Evolutionary conservation across 2,329 filamentous ascomycete species (phyloP), one percentile per base, ranked within the genome.

Genomic region (Xylariales sp.): DNA sequence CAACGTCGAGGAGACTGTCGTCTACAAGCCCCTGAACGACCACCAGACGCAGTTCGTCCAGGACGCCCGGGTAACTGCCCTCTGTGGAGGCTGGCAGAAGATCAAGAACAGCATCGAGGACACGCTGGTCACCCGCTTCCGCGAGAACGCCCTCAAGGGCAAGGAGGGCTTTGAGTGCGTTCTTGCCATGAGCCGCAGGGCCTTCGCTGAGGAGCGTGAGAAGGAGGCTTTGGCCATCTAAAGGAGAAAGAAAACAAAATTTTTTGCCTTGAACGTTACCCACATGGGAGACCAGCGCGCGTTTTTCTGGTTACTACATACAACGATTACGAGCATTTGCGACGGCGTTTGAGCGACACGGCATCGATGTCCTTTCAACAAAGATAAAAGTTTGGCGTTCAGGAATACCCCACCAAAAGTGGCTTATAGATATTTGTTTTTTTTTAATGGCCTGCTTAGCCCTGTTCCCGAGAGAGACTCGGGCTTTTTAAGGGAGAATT

Each of bases 31-130:
- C 1, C 54, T 70, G 31, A 59, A 58, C 58, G 54, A 62, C 60
- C 62, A 62, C 56, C 73, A 76, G 60, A 98, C 93, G 3, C 76
- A 84, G 46, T 97, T 98, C 58, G 74, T 81, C 33, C 93, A 98
- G 69, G 83, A 88, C 44, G 93, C 93, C 27, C 81, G 90, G 65
- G 91, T 98, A 58, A 95, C 90, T 2, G 93, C 93, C 1, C 71
- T 97, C 8, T 95, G 89, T 62, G 91, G 93, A 50, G 93, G 93
- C 45, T 98, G 93, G 90, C 88, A 96, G 67, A 88, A 89, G 59
- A 89, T 97, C 60, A 93, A 88, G 73, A 95, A 93, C 66, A 88
- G 83, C 60, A 94, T 98, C 53, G 93, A 98, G 69, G 89, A 97
- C 53, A 82, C 87, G 37, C 85, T 89, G 29, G 85, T 97, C 30